phyloP scores from a whole-genome alignment of 2,329 filamentous ascomycete species.

The Aureobasidium uvarum region DNA sequence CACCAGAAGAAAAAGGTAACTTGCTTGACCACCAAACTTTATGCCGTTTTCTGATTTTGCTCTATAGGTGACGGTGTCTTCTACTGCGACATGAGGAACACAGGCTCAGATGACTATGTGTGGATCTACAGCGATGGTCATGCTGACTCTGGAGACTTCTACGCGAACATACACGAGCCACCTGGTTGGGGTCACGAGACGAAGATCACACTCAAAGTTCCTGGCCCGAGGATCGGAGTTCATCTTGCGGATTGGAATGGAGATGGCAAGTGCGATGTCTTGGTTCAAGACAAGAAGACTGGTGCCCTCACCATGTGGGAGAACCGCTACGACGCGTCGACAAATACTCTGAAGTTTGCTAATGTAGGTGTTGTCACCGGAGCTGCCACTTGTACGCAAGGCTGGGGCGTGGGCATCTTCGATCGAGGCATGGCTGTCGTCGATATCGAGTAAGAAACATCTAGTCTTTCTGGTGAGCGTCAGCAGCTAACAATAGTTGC shows the following conservation, averaged over 20 bases:
- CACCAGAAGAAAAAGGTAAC: slow-evolving; percentile 10
- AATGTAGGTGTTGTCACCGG: not conserved
- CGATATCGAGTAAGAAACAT: not conserved
- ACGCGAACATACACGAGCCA: slow-evolving; percentile 9
- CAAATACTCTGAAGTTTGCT: not conserved
- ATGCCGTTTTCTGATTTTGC: no score
- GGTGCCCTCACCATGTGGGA: slow-evolving; percentile 1
- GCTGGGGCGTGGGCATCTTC: not conserved
- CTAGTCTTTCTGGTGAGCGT: no score
- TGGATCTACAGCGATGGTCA: slow-evolving; percentile 23
- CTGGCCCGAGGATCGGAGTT: slow-evolving; percentile 11
- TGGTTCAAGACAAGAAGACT: slow-evolving; percentile 5
- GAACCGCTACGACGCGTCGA: not conserved
- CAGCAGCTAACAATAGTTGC: no score
- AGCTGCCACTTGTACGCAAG: not conserved
- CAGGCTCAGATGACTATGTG: slow-evolving; percentile 28
- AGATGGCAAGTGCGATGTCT: slow-evolving; percentile 27
- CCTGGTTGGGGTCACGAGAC: slow-evolving; percentile 22
- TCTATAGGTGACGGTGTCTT: slow-evolving; percentile 16
- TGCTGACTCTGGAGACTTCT: not conserved
- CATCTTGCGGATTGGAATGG: slow-evolving; percentile 27
- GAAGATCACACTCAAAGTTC: slow-evolving; percentile 13
- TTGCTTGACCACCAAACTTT: no score
- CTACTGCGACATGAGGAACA: slow-evolving; percentile 29
- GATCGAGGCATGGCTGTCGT: not conserved